phyloP scores from a whole-genome alignment of 2,329 filamentous ascomycete genomes.

The Aspergillus sp. region DNA sequence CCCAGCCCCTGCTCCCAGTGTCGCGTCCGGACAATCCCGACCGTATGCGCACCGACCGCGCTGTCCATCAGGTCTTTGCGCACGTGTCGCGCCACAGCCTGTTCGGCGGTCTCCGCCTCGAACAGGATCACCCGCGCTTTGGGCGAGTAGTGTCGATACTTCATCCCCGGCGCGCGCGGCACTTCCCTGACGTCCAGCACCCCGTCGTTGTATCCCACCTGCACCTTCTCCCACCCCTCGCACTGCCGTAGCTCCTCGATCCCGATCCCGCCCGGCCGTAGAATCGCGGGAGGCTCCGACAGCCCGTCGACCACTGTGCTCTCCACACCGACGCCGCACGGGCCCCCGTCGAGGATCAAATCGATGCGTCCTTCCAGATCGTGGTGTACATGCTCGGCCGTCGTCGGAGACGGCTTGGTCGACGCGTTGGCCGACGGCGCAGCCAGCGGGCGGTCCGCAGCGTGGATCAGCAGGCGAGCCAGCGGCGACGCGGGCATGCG shows the following conservation, averaged over 20 bases:
- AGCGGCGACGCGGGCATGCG: constrained; percentile 79
- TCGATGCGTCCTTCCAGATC: constrained; percentile 76
- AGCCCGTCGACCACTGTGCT: constrained; percentile 94
- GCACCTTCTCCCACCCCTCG: constrained; percentile 70
- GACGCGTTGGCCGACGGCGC: constrained; percentile 92
- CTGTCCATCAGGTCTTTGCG: constrained; percentile 23
- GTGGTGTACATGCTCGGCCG: constrained; percentile 77
- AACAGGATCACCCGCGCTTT: constrained; percentile 78
- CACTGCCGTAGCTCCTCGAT: constrained; percentile 67
- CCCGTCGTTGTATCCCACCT: constrained; percentile 69
- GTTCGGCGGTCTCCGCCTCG: constrained; percentile 44
- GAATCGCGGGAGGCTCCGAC: constrained; percentile 66
- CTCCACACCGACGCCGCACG: constrained; percentile 82
- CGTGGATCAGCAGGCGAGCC: constrained; percentile 77
- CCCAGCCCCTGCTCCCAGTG: constrained; percentile 25
- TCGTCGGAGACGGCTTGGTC: constrained; percentile 84
- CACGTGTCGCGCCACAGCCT: constrained; percentile 22
- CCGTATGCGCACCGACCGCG: constrained; percentile 18
- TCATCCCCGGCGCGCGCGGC: constrained; percentile 91
- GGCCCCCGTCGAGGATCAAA: constrained; percentile 79
- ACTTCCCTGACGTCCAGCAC: constrained; percentile 54
- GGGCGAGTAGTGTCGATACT: constrained; percentile 96
- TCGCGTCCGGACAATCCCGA: constrained; percentile 34
- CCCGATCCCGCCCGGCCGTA: constrained; percentile 79
- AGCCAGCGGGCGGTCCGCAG: constrained; percentile 69